phyloP scores from a whole-genome alignment of 2,329 filamentous ascomycete genomes.

The Aspergillus neotritici region DNA sequence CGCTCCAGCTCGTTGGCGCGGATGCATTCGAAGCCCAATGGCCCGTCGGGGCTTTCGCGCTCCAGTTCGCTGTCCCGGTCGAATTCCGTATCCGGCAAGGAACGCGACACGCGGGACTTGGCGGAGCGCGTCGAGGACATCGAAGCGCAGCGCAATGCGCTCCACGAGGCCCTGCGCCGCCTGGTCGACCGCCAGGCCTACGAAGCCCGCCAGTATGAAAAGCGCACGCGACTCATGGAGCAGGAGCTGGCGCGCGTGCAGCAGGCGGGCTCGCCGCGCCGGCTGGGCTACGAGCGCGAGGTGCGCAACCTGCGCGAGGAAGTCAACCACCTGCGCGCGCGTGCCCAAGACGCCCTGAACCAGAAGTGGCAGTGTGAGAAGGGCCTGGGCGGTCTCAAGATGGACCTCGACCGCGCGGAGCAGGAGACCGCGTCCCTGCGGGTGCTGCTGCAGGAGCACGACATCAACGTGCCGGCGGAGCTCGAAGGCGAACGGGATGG shows the following conservation, averaged over 20 bases:
- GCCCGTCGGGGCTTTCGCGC: constrained; percentile 34
- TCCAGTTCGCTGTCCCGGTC: constrained; percentile 56
- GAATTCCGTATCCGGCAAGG: constrained; percentile 47
- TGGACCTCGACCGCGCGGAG: constrained; percentile 92
- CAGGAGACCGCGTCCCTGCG: constrained; percentile 85
- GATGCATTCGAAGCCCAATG: constrained; percentile 38
- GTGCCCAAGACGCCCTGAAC: constrained; percentile 88
- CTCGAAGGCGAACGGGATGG: constrained; percentile 43
- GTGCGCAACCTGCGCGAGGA: constrained; percentile 75
- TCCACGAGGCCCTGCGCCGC: constrained; percentile 80
- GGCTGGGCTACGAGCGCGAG: constrained; percentile 76
- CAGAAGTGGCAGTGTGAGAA: constrained; percentile 97
- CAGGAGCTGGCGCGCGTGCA: constrained; percentile 70
- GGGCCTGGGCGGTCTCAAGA: constrained; percentile 79
- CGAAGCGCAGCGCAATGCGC: constrained; percentile 84
- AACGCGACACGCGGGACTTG: constrained; percentile 60
- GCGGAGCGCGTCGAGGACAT: constrained; percentile 84
- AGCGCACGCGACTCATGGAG: constrained; percentile 71
- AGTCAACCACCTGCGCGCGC: constrained; percentile 73
- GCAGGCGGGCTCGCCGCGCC: constrained; percentile 59
- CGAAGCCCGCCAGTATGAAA: constrained; percentile 76
- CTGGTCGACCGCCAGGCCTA: constrained; percentile 79
- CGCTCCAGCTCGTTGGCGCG: constrained; percentile 65
- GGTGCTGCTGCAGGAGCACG: constrained; percentile 71
- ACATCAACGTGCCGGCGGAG: constrained; percentile 66